These are phyloP conservation scores for Gleditsia sinensis DNA, from an alignment of 306 rosid species.

Conservation along the genomic window DNA sequence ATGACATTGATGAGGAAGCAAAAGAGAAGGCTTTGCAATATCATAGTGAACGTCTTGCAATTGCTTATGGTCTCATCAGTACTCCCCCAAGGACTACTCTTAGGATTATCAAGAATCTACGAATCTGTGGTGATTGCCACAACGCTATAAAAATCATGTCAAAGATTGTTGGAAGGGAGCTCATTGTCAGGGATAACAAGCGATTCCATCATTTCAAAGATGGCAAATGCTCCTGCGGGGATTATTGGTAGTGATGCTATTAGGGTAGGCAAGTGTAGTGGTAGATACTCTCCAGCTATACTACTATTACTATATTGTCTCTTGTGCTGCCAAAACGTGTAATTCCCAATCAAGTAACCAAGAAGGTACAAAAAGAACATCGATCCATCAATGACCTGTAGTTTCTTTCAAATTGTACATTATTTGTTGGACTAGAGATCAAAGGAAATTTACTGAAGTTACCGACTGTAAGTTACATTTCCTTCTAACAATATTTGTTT, in stretches of 20 bases:
- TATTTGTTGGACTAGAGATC: constrained; percentile 12
- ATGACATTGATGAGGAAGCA: constrained; percentile 89
- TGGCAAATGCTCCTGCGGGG: constrained; percentile 91
- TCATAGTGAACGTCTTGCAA: constrained; percentile 90
- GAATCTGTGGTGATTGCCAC: constrained; percentile 94
- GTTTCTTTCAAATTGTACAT: background rate
- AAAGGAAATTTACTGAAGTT: constrained; percentile 11
- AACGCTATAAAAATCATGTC: constrained; percentile 93
- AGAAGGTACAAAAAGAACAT: background rate
- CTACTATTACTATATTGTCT: constrained; percentile 1
- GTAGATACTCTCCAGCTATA: constrained; percentile 35
- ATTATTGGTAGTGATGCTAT: constrained; percentile 67
- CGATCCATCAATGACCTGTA: constrained; percentile 21
- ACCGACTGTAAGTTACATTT: background rate
- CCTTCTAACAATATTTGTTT: background rate
- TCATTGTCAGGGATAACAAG: constrained; percentile 93
- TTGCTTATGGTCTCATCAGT: constrained; percentile 94
- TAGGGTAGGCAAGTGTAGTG: background rate
- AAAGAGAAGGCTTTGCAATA: constrained; percentile 91
- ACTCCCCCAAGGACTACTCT: constrained; percentile 95
- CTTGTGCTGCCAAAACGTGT: constrained; percentile 30
- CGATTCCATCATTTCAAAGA: constrained; percentile 92
- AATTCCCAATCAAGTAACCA: constrained; percentile 9
- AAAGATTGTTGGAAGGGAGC: constrained; percentile 87
- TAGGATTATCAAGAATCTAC: constrained; percentile 92